Percentiles rank a stretch among this genome's conserved stretches.
Conservation (phyloP, 2,329 filamentous ascomycete genomes). For the Pseudohalonectria lignicola region DNA sequence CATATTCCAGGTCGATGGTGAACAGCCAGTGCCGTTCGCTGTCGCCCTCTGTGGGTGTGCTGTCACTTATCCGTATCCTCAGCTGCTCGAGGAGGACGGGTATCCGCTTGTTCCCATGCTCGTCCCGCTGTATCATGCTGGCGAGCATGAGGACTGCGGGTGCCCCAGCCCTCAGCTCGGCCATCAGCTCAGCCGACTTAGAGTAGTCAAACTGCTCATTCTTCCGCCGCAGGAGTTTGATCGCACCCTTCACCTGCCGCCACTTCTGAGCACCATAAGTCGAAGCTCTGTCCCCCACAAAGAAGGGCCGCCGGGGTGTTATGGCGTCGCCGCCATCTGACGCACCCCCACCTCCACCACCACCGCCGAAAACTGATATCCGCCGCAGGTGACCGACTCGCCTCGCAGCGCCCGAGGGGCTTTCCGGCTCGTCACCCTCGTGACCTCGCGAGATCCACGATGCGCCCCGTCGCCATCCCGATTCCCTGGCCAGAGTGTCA, state of each 20-base stretch:
- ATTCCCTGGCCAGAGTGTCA: conserved; percentile 44
- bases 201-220: conserved; percentile 84
- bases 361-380: conserved; percentile 51
- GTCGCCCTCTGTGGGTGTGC: conserved; percentile 51
- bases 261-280: conserved; percentile 76
- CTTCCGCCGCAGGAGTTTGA: conserved; percentile 72
- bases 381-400: conserved; percentile 54
- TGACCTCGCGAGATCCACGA: conserved; percentile 44
- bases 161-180: conserved; percentile 82
- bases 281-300: conserved; percentile 56
- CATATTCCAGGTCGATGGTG: conserved; percentile 89
- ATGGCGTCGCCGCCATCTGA: conserved; percentile 51
- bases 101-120: conserved; percentile 89
- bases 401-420: conserved; percentile 31
- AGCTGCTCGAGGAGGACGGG: conserved; percentile 92
- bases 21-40: conserved; percentile 72
- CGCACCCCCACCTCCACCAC: conserved; percentile 45
- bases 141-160: conserved; percentile 90
- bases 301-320: conserved; percentile 43
- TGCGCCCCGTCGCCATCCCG: conserved; percentile 47
- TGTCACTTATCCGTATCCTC: conserved; percentile 78
- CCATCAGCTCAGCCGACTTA: conserved; percentile 94
- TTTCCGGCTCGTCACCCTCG: conserved; percentile 38
- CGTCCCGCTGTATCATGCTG: conserved; percentile 95
- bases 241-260: conserved; percentile 83